Evolutionary conservation across 192 early-diverging fungal genomes (phyloP).

Genomic region (Diversispora epigaea): DNA sequence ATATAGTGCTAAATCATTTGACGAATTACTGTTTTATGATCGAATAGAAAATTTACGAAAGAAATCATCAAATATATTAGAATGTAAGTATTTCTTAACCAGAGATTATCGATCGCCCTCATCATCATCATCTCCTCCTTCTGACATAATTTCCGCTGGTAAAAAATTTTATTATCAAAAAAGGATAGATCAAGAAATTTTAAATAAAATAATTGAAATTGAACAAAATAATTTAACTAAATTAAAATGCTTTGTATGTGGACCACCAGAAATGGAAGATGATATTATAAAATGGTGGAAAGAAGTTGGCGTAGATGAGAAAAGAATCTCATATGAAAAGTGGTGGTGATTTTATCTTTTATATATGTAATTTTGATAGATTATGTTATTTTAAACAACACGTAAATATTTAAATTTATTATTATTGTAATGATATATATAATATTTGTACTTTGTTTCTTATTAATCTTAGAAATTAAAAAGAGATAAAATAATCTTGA

Average conservation of each 20-base stretch:
- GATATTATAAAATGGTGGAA: slow-evolving; percentile 30
- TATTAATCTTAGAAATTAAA: too few relatives aligned
- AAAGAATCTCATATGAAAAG: slow-evolving; percentile 27
- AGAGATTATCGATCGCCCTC: background rate
- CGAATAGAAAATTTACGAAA: slow-evolving; percentile 20
- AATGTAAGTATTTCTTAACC: slow-evolving; percentile 24
- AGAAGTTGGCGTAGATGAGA: slow-evolving; percentile 13
- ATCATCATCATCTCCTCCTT: background rate
- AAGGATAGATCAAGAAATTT: slow-evolving; percentile 1
- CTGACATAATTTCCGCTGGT: background rate
- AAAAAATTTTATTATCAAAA: slow-evolving; percentile 8
- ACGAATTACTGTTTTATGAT: slow-evolving; percentile 31
- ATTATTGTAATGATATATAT: too few relatives aligned
- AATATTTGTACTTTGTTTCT: too few relatives aligned
- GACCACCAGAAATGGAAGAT: slow-evolving; percentile 28
- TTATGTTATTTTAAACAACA: background rate
- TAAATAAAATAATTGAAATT: slow-evolving; percentile 1
- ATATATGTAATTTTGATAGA: background rate
- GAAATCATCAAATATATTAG: slow-evolving; percentile 2
- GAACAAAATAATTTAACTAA: background rate
- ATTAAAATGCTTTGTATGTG: slow-evolving; percentile 31
- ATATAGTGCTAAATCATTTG: slow-evolving; percentile 25
- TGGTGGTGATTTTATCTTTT: slow-evolving; percentile 14
- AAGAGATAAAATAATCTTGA: too few relatives aligned
- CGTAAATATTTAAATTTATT: too few relatives aligned